A percentile compares a stretch with the other conserved stretches of the same genome.
Evolutionary conservation across 139 green algal genomes (phyloP).

Genomic region (Chlorella sp.): DNA sequence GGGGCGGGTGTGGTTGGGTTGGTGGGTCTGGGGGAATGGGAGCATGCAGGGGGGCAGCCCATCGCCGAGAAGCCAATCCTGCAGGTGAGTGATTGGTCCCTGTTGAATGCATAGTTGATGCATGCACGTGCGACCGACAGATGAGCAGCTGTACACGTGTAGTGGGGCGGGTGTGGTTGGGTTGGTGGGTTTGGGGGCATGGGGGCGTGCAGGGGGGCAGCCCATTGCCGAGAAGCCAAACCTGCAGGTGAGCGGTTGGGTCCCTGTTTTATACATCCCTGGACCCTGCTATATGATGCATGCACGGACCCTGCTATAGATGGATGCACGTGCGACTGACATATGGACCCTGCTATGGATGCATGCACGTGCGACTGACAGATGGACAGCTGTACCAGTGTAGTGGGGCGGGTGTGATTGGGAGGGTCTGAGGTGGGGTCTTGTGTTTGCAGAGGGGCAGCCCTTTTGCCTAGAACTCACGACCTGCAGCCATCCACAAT

Average conservation of each 20-base stretch:
- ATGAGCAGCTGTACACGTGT: no score
- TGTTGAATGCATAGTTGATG: no score
- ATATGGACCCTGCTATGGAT: no score
- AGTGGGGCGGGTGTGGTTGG: background rate
- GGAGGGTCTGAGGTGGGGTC: background rate
- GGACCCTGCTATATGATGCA: no score
- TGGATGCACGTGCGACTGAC: no score
- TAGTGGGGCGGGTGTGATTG: background rate
- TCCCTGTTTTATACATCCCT: no score
- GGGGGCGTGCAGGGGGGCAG: constrained; percentile 44
- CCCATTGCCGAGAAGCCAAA: constrained; percentile 72
- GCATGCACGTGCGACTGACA: no score
- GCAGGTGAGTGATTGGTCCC: background rate
- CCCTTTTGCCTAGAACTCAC: constrained; percentile 65
- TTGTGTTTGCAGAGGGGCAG: constrained; percentile 48
- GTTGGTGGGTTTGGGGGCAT: background rate
- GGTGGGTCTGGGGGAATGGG: background rate
- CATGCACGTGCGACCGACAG: no score
- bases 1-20: background rate
- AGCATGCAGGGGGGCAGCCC: constrained; percentile 49
- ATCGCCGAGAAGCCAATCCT: constrained; percentile 69
- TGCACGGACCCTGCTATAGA: no score
- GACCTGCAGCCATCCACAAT: no score
- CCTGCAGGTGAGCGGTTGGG: background rate
- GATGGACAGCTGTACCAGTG: no score